Evolutionary conservation across 2,329 filamentous ascomycete genomes (phyloP), one percentile per base, ranked within the genome.

Genomic region (Xylaria sp.): DNA sequence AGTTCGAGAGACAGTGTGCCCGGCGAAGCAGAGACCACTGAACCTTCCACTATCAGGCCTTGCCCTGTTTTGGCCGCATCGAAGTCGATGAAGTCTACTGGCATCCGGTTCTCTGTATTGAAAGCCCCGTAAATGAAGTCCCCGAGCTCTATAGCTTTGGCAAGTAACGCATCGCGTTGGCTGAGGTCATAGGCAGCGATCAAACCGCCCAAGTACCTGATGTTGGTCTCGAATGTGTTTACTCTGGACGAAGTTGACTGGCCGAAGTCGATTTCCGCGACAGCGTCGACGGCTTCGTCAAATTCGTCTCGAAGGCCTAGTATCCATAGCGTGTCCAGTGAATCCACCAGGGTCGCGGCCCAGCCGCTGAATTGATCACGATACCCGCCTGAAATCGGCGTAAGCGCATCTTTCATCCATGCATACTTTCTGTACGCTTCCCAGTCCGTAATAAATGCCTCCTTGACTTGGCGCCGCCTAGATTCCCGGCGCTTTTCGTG

Each of bases 1-100:
- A 94, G 90, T 74, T 94, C 92, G 66, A 94, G 80, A 1, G 88
- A 90, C 59, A 94, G 82, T 5, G 90, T 92, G 6, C 91, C 92
- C 1, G 84, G 81, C 6, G 82, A 82, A 7, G 84, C 84, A 2
- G 83, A 81, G 15, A 84, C 82, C 4, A 85, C 83, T 1, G 67
- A 73, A 0, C 37, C 20, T 67, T 84, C 82, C 0, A 81, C 72
- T 0, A 63, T 44, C 12, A 83, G 72, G 0, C 79, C 80, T 0
- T 74, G 64, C 5, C 82, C 82, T 0, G 73, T 76, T 66, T 82
- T 82, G 2, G 82, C 82, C 4, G 74, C 72, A 4, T 76, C 70
- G 34, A 81, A 90, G 73, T 83, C 77, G 72, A 86, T 82, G 32
- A 84, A 84, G 65, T 84, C 82, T 12, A 83, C 78, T 1, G 84